A percentile compares a stretch with the other conserved stretches of the same genome.
phyloP scores from a whole-genome alignment of 257 asterid genomes.

The Ophiorrhiza pumila region DNA sequence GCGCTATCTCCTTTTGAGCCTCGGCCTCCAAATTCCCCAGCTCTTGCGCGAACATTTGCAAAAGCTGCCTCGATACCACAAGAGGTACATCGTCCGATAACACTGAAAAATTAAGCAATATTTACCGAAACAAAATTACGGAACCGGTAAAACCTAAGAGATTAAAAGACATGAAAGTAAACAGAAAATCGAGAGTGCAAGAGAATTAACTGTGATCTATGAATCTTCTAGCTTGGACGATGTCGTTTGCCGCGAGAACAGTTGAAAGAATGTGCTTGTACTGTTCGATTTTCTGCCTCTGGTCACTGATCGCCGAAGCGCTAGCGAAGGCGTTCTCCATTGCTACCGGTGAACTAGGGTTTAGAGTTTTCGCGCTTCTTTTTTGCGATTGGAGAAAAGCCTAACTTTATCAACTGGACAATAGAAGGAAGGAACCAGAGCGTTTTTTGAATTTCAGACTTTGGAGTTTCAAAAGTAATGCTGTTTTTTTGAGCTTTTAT shows the following conservation, averaged over 20 bases:
- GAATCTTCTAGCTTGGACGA: constrained; percentile 63
- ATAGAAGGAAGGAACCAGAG: not conserved
- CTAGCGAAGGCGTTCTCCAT: constrained; percentile 89
- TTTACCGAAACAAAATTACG: not conserved
- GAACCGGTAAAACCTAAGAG: constrained; percentile 11
- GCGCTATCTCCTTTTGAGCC: constrained; percentile 87
- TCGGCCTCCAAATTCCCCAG: constrained; percentile 79
- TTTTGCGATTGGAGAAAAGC: not conserved
- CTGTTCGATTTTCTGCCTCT: constrained; percentile 93
- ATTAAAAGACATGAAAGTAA: not conserved
- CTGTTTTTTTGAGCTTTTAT: not conserved
- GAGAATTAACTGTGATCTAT: constrained; percentile 68
- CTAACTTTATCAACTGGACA: no score
- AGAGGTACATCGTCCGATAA: constrained; percentile 89
- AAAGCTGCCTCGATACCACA: constrained; percentile 91
- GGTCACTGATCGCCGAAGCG: constrained; percentile 90
- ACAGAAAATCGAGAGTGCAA: not conserved
- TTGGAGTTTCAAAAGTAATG: not conserved
- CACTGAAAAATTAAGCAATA: constrained; percentile 35
- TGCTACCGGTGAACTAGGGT: constrained; percentile 19
- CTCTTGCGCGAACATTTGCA: constrained; percentile 92
- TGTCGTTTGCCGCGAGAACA: constrained; percentile 75
- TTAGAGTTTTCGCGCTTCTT: not conserved
- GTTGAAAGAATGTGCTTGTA: constrained; percentile 82
- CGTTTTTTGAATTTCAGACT: not conserved